A percentile compares a stretch with the other conserved stretches of the same genome.
phyloP scores from a whole-genome alignment of 2,329 filamentous ascomycete genomes.

The Stenocarpella maydis region DNA sequence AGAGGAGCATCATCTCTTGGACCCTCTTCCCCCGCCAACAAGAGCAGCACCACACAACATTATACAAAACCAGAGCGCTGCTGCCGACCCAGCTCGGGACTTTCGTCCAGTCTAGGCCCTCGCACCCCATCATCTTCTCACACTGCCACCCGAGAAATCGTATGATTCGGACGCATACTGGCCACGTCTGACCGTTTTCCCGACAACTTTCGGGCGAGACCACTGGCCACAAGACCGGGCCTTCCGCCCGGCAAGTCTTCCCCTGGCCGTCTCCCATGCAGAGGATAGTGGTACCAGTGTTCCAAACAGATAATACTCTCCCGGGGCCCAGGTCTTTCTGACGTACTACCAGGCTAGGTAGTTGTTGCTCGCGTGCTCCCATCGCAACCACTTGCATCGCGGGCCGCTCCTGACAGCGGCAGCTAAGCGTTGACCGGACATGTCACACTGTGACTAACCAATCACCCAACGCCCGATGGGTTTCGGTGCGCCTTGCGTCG shows the following conservation, averaged over 20 bases:
- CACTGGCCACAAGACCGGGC: neutral
- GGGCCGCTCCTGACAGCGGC: conserved; percentile 13
- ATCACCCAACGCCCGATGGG: neutral
- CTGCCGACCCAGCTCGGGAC: neutral
- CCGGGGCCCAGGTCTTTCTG: neutral
- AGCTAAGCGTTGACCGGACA: neutral
- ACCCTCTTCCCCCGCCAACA: neutral
- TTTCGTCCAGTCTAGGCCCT: neutral
- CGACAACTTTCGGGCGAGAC: conserved; percentile 31
- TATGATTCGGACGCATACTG: conserved; percentile 11
- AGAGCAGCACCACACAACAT: neutral
- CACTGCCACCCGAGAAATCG: neutral
- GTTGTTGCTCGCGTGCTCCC: neutral
- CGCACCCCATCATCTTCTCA: neutral
- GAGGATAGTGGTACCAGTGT: neutral
- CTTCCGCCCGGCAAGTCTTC: neutral
- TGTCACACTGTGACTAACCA: neutral
- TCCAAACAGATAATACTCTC: neutral
- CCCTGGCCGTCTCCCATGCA: neutral
- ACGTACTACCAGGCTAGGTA: neutral
- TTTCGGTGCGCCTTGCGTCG: neutral
- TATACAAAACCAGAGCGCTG: neutral
- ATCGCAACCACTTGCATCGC: neutral
- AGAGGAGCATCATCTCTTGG: neutral
- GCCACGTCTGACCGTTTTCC: neutral